A percentile compares a stretch with the other conserved stretches of the same genome.
These are phyloP conservation scores for Pichia californica DNA, from an alignment of 805 yeast genomes.

Conservation along the genomic window DNA sequence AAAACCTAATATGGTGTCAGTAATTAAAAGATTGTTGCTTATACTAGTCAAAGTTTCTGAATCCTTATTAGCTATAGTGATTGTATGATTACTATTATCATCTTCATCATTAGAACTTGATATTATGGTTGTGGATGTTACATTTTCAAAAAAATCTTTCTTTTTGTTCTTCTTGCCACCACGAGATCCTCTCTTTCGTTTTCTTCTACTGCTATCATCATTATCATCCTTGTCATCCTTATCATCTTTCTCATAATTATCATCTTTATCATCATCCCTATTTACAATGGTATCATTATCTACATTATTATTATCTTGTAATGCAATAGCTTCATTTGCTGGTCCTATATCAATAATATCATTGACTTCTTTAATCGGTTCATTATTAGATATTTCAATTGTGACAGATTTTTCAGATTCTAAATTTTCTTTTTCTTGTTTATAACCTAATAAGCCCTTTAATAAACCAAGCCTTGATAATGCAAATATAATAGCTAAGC, in stretches of 20 bases:
- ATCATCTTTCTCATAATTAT: background rate
- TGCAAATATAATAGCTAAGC: slow-evolving; percentile 31
- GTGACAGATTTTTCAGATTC: background rate
- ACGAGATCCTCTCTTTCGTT: slow-evolving; percentile 76
- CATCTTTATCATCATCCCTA: background rate
- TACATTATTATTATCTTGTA: slow-evolving; percentile 11
- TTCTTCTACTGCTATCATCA: slow-evolving; percentile 30
- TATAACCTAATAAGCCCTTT: slow-evolving; percentile 20
- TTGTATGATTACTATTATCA: background rate
- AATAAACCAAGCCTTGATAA: slow-evolving; percentile 34
- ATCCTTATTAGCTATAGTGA: background rate
- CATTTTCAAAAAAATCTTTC: slow-evolving; percentile 16
- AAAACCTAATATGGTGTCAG: slow-evolving; percentile 79
- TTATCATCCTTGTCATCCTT: background rate
- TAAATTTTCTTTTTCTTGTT: background rate
- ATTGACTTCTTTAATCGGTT: too few relatives aligned
- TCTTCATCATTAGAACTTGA: slow-evolving; percentile 4
- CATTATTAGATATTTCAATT: background rate
- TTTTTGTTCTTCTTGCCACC: slow-evolving; percentile 66
- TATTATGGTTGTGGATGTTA: slow-evolving; percentile 6
- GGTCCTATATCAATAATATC: too few relatives aligned
- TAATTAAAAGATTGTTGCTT: slow-evolving; percentile 46
- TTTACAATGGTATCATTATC: slow-evolving; percentile 5
- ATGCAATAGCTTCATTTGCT: too few relatives aligned
- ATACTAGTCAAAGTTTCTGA: slow-evolving; percentile 13